Percentiles rank a stretch among this genome's conserved stretches.
Evolutionary conservation across 2,329 filamentous ascomycete genomes (phyloP).

Genomic region (Penicillium sp.): DNA sequence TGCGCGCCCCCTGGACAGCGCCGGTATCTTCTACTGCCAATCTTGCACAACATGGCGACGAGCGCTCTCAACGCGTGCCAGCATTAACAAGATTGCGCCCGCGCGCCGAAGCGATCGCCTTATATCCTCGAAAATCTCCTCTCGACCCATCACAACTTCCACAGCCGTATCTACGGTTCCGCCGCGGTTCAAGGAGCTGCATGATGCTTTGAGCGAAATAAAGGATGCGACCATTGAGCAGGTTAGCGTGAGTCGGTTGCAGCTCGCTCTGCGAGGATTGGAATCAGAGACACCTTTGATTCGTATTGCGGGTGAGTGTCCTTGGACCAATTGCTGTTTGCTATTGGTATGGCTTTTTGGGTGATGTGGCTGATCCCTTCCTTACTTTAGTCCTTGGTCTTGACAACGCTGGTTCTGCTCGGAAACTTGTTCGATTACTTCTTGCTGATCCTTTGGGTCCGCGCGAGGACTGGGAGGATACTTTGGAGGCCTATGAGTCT

Average conservation of each 20-base stretch:
- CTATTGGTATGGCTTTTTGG: not conserved
- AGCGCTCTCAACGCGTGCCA: conserved; percentile 30
- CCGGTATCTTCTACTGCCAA: conserved; percentile 39
- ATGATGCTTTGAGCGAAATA: conserved; percentile 55
- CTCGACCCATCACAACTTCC: conserved; percentile 35
- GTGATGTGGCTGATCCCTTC: not conserved
- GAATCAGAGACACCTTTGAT: conserved; percentile 56
- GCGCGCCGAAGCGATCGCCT: conserved; percentile 13
- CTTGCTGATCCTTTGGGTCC: conserved; percentile 68
- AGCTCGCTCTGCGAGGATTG: conserved; percentile 60
- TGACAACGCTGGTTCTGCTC: conserved; percentile 51
- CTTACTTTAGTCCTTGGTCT: conserved; percentile 48
- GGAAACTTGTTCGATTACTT: conserved; percentile 65
- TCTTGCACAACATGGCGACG: conserved; percentile 42
- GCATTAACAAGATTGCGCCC: conserved; percentile 11
- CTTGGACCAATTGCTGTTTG: not conserved
- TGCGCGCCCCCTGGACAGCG: conserved; percentile 25
- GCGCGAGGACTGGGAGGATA: conserved; percentile 66
- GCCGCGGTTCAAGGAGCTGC: conserved; percentile 51
- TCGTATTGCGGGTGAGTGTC: conserved; percentile 53
- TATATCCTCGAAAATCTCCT: conserved; percentile 2
- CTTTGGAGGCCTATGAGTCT: conserved; percentile 54
- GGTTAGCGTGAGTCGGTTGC: conserved; percentile 60
- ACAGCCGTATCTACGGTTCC: conserved; percentile 49
- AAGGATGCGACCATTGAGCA: conserved; percentile 55